Evolutionary conservation across 306 rosid species (phyloP).

Genomic region (Lupinus albus): DNA sequence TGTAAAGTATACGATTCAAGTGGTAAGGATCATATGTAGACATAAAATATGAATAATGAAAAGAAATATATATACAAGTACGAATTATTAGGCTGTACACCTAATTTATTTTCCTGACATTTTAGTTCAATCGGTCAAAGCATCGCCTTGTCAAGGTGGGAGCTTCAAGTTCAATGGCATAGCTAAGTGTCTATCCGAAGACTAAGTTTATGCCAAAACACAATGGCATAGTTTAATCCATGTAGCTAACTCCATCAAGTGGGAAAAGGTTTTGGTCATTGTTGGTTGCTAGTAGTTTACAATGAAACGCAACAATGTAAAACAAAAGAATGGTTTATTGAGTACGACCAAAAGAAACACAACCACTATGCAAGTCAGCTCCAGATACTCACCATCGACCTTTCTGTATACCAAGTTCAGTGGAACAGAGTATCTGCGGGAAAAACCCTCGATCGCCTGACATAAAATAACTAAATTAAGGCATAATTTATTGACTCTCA

Average conservation of each 20-base stretch:
- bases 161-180: no score
- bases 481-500: slow-evolving; percentile 22
- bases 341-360: slow-evolving; percentile 20
- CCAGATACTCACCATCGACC: slow-evolving; percentile 73
- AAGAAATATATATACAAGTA: no score
- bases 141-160: no score
- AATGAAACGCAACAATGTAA: slow-evolving; percentile 4
- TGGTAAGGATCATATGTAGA: neutral
- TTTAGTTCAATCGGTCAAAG: no score
- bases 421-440: slow-evolving; percentile 79
- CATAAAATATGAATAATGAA: no score
- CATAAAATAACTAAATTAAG: slow-evolving; percentile 46
- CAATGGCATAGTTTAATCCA: neutral
- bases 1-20: neutral
- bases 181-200: neutral
- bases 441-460: slow-evolving; percentile 91
- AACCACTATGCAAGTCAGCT: slow-evolving; percentile 21
- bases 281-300: slow-evolving; percentile 7
- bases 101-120: no score
- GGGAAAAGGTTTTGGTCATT: neutral
- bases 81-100: no score
- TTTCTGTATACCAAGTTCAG: slow-evolving; percentile 60
- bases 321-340: slow-evolving; percentile 12
- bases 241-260: neutral
- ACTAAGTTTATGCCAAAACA: neutral